Percentiles rank a stretch among this genome's conserved stretches.
These are phyloP conservation scores for Linum tenue DNA, from an alignment of 345 rosid species.

Conservation along the genomic window DNA sequence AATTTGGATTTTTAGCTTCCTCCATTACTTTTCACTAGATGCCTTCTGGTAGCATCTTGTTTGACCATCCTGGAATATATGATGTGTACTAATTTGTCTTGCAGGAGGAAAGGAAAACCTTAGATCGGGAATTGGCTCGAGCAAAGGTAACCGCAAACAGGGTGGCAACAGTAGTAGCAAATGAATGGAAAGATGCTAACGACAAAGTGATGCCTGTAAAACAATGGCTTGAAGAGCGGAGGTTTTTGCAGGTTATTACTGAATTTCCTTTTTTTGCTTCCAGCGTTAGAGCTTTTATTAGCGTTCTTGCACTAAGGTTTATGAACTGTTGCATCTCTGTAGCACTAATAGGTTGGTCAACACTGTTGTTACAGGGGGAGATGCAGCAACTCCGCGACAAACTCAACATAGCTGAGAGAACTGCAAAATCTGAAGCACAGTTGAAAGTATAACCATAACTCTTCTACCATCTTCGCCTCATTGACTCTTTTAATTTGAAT, in stretches of 20 bases:
- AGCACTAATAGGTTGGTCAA: neutral
- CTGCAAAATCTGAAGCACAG: constrained; percentile 44
- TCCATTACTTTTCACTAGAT: neutral
- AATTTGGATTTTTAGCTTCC: constrained; percentile 11
- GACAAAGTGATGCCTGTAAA: constrained; percentile 49
- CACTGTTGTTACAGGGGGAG: constrained; percentile 28
- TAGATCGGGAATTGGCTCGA: constrained; percentile 45
- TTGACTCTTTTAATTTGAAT: neutral
- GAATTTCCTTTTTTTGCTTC: neutral
- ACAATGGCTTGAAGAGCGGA: constrained; percentile 45
- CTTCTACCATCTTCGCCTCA: neutral
- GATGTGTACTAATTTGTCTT: neutral
- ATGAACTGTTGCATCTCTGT: neutral
- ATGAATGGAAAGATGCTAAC: constrained; percentile 45
- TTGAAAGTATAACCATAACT: constrained; percentile 25
- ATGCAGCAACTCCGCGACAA: constrained; percentile 45
- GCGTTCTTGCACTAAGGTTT: neutral
- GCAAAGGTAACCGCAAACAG: constrained; percentile 42
- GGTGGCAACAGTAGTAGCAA: constrained; percentile 45
- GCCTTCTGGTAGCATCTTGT: constrained; percentile 1
- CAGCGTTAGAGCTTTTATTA: neutral
- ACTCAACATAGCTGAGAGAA: constrained; percentile 34
- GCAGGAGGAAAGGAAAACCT: constrained; percentile 37
- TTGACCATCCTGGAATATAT: constrained; percentile 15
- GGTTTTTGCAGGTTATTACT: constrained; percentile 30